A percentile compares a stretch with the other conserved stretches of the same genome.
Conservation (phyloP, 139 green algal species). For the Diplosphaera chodatii region DNA sequence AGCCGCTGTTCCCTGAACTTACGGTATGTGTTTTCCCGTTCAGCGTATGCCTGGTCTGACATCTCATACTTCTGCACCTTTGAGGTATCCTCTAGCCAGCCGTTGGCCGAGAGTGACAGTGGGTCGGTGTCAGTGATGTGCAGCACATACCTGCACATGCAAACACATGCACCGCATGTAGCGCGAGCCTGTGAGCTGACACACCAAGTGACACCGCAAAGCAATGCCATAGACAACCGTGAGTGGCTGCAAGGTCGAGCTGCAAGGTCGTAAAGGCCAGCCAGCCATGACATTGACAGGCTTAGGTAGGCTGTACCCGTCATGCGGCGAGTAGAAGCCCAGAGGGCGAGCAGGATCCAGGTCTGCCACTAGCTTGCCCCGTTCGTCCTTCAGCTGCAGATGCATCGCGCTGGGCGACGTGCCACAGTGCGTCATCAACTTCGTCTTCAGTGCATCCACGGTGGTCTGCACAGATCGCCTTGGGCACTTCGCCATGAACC, state of each 20-base stretch:
- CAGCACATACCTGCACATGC: constrained; percentile 50
- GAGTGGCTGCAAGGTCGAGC: too few relatives aligned
- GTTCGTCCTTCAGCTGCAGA: constrained; percentile 80
- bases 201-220: background rate
- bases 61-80: constrained; percentile 98
- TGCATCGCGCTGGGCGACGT: constrained; percentile 70
- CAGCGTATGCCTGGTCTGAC: constrained; percentile 88
- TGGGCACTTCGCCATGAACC: background rate
- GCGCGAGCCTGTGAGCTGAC: too few relatives aligned
- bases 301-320: constrained; percentile 39
- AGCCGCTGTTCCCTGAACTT: constrained; percentile 79
- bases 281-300: too few relatives aligned
- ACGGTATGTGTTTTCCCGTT: constrained; percentile 85
- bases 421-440: constrained; percentile 83
- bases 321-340: constrained; percentile 90
- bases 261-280: too few relatives aligned
- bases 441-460: constrained; percentile 78
- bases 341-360: constrained; percentile 73
- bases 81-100: constrained; percentile 93
- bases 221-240: too few relatives aligned
- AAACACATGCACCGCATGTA: too few relatives aligned
- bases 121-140: constrained; percentile 91
- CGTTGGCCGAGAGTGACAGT: constrained; percentile 66
- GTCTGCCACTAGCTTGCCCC: constrained; percentile 32
- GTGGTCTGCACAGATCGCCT: constrained; percentile 61